These are phyloP conservation scores for Dalbergia cultrata DNA, from an alignment of 306 rosid species.

Conservation along the genomic window DNA sequence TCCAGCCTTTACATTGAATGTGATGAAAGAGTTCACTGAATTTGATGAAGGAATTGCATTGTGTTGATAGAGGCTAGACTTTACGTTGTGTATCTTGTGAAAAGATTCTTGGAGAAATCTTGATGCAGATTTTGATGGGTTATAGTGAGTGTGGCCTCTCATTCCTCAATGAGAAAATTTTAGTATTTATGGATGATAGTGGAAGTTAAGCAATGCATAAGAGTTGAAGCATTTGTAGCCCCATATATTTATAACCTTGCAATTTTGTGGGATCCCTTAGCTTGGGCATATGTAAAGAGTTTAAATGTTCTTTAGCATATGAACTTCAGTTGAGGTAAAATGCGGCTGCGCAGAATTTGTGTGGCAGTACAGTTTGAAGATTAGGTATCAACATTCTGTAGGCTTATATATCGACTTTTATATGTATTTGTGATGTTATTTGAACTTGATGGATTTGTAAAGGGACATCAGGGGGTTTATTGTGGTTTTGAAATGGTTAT, in stretches of 20 bases:
- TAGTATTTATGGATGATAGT: constrained; percentile 19
- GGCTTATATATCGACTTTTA: background rate
- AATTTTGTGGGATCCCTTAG: constrained; percentile 28
- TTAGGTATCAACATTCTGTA: constrained; percentile 19
- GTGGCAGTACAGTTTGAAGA: constrained; percentile 27
- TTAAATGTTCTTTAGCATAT: constrained; percentile 6
- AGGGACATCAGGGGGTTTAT: constrained; percentile 9
- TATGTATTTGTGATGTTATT: constrained; percentile 7
- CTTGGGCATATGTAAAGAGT: constrained; percentile 11
- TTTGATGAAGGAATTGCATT: constrained; percentile 25
- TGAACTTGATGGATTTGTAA: constrained; percentile 39
- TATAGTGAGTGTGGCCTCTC: background rate
- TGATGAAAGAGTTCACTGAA: constrained; percentile 5
- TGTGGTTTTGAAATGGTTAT: constrained; percentile 22
- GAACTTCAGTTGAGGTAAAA: constrained; percentile 21
- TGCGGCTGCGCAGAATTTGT: constrained; percentile 23
- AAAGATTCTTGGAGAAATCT: constrained; percentile 19
- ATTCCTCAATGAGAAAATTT: background rate
- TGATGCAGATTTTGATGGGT: constrained; percentile 39
- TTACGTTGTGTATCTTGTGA: constrained; percentile 26
- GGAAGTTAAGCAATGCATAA: constrained; percentile 29
- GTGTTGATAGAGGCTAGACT: background rate
- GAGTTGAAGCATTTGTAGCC: constrained; percentile 21
- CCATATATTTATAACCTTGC: constrained; percentile 15
- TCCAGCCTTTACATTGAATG: background rate